A percentile compares a stretch with the other conserved stretches of the same genome.
Conservation (phyloP, 2,329 filamentous ascomycete species). For the Ophiosphaerella herpotricha region DNA sequence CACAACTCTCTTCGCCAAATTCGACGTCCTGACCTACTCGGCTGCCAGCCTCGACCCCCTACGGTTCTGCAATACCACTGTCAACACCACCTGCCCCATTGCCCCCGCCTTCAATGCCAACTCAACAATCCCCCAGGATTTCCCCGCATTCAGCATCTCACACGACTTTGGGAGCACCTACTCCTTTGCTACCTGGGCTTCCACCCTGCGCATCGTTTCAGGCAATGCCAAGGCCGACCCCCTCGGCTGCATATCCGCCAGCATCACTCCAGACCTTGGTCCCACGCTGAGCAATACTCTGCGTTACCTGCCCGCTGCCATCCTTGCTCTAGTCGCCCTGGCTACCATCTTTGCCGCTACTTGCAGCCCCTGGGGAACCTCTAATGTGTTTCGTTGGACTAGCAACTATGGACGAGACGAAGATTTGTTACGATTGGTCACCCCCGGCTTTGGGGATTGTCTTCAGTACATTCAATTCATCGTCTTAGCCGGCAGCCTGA, state of each 20-base stretch:
- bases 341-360: constrained; percentile 85
- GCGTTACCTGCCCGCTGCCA: constrained; percentile 74
- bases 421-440: constrained; percentile 88
- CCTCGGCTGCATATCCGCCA: constrained; percentile 81
- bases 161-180: constrained; percentile 82
- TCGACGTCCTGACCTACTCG: constrained; percentile 78
- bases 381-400: constrained; percentile 92
- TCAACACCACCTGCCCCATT: constrained; percentile 68
- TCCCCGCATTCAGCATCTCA: constrained; percentile 75
- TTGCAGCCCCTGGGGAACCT: constrained; percentile 91
- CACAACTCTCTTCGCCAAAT: constrained; percentile 73
- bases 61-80: constrained; percentile 68
- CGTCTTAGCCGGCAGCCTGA: constrained; percentile 83
- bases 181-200: constrained; percentile 79
- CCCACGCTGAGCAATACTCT: constrained; percentile 68
- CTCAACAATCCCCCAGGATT: constrained; percentile 54
- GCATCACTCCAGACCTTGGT: constrained; percentile 82
- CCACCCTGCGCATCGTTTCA: constrained; percentile 74
- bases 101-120: constrained; percentile 70
- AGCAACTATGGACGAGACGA: constrained; percentile 96
- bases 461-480: constrained; percentile 96
- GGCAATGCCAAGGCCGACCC: constrained; percentile 67
- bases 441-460: constrained; percentile 94
- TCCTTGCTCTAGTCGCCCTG: constrained; percentile 78
- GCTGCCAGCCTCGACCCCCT: constrained; percentile 59